Base-by-base conservation (phyloP, 2,329 filamentous ascomycete genomes). In the Chaetomium olivaceum region DNA sequence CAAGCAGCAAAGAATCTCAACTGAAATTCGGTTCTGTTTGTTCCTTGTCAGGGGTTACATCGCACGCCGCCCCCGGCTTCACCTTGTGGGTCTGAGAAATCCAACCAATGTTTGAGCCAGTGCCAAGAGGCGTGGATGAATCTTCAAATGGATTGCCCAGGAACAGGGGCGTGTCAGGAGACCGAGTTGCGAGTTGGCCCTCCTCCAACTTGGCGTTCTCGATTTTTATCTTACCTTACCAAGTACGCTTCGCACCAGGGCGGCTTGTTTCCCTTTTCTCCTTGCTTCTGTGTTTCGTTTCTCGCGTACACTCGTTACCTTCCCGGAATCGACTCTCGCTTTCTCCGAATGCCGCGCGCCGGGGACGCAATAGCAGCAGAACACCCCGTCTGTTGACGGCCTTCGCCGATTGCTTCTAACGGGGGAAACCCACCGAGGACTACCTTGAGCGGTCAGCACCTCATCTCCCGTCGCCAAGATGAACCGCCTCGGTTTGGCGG, bases 401-500 rank as follows among this genome's bases (percentile, higher is more conserved):
- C 57, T 2, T 3, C 21, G 27, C 4, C 54, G 23, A 39, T 19
- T 21, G 31, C 31, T 39, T 19, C 57, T 51, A 33, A 65, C 48
- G 29, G 31, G 31, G 56, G 63, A 58, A 62, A 55, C 50, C 50
- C 52, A 21, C 58, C 36, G 62, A 48, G n/a, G 54, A 65, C 25
- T 33, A 43, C 54, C 36, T 56, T 43, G 27, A 63, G 61, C 58
- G 61, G 64, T 52, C 58, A 58, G 60, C 62, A 60, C 46, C 33
- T 55, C 50, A 62, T 62, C 63, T 55, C 19, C 48, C 19, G 46
- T 23, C 60, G 58, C 55, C 12, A 68, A 33, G 23, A 68, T 71
- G 62, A 65, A 64, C n/a, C 52, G 62, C 46, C 58, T 70, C 58
- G 58, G 59, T 8, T 50, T 70, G 21, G 63, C 59, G 14, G 66